Conservation (phyloP, 2,329 filamentous ascomycete species). For the Xylaria multiplex region DNA sequence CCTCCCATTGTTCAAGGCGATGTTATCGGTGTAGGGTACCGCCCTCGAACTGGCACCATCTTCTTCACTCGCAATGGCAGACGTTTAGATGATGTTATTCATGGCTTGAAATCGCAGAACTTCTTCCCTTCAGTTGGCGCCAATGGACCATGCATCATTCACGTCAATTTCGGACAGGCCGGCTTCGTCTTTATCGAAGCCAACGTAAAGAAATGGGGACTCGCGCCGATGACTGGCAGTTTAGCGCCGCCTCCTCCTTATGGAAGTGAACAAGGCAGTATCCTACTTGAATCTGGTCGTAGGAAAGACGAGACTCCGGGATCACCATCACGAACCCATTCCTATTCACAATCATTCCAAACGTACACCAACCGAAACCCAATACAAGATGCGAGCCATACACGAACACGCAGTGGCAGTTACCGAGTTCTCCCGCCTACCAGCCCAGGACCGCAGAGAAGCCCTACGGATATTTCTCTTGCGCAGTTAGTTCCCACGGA, state of each 20-base stretch:
- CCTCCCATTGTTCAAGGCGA: constrained; percentile 91
- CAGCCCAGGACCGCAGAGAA: constrained; percentile 88
- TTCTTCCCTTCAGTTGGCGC: constrained; percentile 98
- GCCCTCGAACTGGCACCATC: constrained; percentile 90
- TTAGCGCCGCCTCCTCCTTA: constrained; percentile 95
- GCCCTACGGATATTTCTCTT: constrained; percentile 94
- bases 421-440: constrained; percentile 79
- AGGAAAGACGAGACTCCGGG: constrained; percentile 65
- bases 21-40: constrained; percentile 94
- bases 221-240: constrained; percentile 95
- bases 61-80: constrained; percentile 99
- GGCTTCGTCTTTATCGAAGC: constrained; percentile 99
- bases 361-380: constrained; percentile 53
- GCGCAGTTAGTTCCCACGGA: constrained; percentile 81
- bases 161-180: constrained; percentile 97
- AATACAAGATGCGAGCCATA: constrained; percentile 70
- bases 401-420: constrained; percentile 79
- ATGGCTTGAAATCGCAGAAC: constrained; percentile 93
- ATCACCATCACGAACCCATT: constrained; percentile 56
- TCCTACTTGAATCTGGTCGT: constrained; percentile 86
- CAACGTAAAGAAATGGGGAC: constrained; percentile 99
- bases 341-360: constrained; percentile 58
- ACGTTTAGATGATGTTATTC: constrained; percentile 91
- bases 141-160: constrained; percentile 89
- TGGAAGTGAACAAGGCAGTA: constrained; percentile 95